Conservation (phyloP, 116 monocot species). For the Zostera marina region DNA sequence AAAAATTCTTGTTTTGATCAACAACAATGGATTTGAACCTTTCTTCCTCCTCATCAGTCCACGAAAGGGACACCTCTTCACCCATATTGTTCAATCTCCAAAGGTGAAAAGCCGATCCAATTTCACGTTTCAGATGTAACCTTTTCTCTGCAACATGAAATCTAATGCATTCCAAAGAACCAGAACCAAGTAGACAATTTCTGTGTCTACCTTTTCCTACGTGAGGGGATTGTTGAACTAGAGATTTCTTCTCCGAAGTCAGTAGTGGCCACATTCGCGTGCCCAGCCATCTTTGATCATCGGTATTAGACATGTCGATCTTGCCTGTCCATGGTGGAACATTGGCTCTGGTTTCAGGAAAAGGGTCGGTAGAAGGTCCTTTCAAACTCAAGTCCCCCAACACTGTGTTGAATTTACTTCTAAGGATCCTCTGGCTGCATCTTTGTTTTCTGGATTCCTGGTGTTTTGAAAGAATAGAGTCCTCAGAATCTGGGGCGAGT, state of each 20-base stretch:
- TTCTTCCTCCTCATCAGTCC: constrained; percentile 61
- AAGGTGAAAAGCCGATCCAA: constrained; percentile 40
- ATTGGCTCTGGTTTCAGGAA: constrained; percentile 27
- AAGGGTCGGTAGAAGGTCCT: constrained; percentile 6
- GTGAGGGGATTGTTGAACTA: neutral
- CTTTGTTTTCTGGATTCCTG: constrained; percentile 5
- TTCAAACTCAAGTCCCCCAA: constrained; percentile 1
- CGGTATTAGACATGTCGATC: constrained; percentile 4
- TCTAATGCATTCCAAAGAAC: constrained; percentile 55
- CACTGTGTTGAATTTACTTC: constrained; percentile 4
- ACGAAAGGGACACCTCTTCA: constrained; percentile 82
- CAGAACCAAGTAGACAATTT: constrained; percentile 34
- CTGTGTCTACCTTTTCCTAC: constrained; percentile 48
- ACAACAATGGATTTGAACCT: constrained; percentile 40
- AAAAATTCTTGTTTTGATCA: constrained; percentile 28
- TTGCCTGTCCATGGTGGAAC: constrained; percentile 33
- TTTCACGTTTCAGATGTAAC: constrained; percentile 42
- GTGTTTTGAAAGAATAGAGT: neutral
- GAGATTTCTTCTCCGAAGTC: constrained; percentile 4
- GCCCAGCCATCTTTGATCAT: constrained; percentile 64
- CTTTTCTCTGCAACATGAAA: constrained; percentile 81
- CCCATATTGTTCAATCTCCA: constrained; percentile 84
- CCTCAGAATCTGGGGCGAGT: constrained; percentile 21
- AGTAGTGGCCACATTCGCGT: constrained; percentile 50
- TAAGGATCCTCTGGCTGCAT: constrained; percentile 22